phyloP scores from a whole-genome alignment of 192 early-diverging fungal species.

The Backusella sp. region DNA sequence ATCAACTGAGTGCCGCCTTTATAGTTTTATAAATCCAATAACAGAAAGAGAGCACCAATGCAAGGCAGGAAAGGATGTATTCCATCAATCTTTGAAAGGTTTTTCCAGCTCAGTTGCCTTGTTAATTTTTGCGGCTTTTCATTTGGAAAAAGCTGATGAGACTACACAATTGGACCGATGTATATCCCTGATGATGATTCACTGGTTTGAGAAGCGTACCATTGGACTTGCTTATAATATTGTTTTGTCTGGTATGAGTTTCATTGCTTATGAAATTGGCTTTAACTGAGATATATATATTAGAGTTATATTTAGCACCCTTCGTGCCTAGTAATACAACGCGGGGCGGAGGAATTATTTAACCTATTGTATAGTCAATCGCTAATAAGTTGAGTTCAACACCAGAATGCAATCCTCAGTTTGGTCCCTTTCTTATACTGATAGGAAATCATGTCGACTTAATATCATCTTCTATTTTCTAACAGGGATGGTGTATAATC shows the following conservation, averaged over 20 bases:
- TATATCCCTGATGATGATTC: slow-evolving; percentile 55
- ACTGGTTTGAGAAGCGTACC: slow-evolving; percentile 44
- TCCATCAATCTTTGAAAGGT: slow-evolving; percentile 48
- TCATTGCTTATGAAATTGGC: neutral
- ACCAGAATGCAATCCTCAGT: slow-evolving; percentile 25
- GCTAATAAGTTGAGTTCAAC: slow-evolving; percentile 48
- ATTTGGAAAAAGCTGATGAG: slow-evolving; percentile 64
- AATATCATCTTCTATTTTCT: slow-evolving; percentile 59
- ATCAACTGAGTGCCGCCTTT: slow-evolving; percentile 50
- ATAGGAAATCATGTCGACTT: slow-evolving; percentile 67
- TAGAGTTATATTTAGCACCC: slow-evolving; percentile 54
- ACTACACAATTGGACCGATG: slow-evolving; percentile 58
- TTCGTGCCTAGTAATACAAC: slow-evolving; percentile 75
- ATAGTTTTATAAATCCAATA: slow-evolving; percentile 17
- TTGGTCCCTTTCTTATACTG: slow-evolving; percentile 60
- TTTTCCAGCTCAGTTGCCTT: slow-evolving; percentile 63
- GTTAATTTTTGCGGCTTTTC: slow-evolving; percentile 73
- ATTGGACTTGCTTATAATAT: slow-evolving; percentile 58
- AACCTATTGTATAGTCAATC: slow-evolving; percentile 64
- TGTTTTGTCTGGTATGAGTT: slow-evolving; percentile 25
- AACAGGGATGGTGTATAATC: slow-evolving; percentile 64
- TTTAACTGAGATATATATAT: slow-evolving; percentile 19
- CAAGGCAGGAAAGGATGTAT: slow-evolving; percentile 53
- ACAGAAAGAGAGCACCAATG: slow-evolving; percentile 47
- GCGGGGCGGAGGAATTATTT: slow-evolving; percentile 73